Percentiles rank a stretch among this genome's conserved stretches.
Conservation (phyloP, 306 rosid species). For the Casuarina equisetifolia region DNA sequence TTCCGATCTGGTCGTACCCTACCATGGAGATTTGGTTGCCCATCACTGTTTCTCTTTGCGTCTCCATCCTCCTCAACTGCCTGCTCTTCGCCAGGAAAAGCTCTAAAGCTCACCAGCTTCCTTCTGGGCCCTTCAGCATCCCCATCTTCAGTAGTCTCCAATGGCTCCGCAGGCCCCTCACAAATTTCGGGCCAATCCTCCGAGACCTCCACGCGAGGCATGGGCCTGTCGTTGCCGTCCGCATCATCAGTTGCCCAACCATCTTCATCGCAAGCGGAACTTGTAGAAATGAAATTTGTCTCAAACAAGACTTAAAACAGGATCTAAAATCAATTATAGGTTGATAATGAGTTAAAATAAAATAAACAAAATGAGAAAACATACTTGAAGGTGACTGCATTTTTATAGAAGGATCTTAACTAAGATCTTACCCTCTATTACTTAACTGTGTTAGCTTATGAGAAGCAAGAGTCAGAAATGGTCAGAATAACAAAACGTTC, state of each 20-base stretch:
- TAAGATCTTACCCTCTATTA: no score
- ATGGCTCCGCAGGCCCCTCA: background rate
- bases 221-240: constrained; percentile 39
- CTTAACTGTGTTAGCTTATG: no score
- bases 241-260: constrained; percentile 9
- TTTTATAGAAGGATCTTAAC: no score
- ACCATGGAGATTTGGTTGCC: constrained; percentile 10
- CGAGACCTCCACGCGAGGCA: constrained; percentile 24
- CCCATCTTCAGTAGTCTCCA: constrained; percentile 14
- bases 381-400: no score
- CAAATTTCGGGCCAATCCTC: constrained; percentile 25
- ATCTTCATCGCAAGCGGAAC: constrained; percentile 35
- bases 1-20: no score
- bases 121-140: constrained; percentile 36
- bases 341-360: no score
- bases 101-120: constrained; percentile 14
- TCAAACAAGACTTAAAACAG: no score
- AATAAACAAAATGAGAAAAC: no score
- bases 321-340: no score
- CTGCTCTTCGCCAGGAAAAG: background rate
- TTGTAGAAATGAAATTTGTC: no score
- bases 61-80: constrained; percentile 10
- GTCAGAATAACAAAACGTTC: no score
- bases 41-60: constrained; percentile 2
- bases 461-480: no score